Base-by-base conservation (phyloP, 495 filamentous ascomycete species). In the Hypoxylon cercidicola region DNA sequence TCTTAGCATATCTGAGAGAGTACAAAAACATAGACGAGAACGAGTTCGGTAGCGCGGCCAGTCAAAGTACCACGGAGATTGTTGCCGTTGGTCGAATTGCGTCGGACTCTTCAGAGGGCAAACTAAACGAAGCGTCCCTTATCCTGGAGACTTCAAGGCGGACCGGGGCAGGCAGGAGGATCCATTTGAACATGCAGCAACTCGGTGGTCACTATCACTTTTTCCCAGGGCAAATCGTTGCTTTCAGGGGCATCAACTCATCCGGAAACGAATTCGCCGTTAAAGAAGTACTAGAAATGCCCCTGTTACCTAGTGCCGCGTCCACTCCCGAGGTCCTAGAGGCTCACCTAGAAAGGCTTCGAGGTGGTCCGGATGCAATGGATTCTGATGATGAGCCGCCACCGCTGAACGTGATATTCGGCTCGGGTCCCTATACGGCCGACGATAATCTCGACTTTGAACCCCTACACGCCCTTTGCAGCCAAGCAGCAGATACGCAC, bases 221-320 rank as follows among this genome's bases (percentile, higher is more conserved):
- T 81, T 97, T 99, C 75, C 93, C 94, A 0, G 95, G 95, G 15
- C 92, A 97, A 71, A 96, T 97, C 46, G 90, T 96, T 16, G 95
- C 93, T 8, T 78, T 97, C 13, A 82, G 83, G 35, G 95, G 95
- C 8, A 90, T 89, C 69, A 98, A 98, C 70, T 88, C 92, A 5
- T 91, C 90, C 13, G 94, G 94, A 4, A 84, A 89, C 19, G 89
- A 91, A 57, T 97, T 99, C 64, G 84, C 87, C 0, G 91, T 96
- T 40, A 86, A 83, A 20, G 88, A 97, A 66, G 76, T 94, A 10
- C 81, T 98, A 4, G 79, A 87, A 1, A 74, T 92, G 9, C 94
- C 95, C 5, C 77, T 90, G 2, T 78, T 96, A 11, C 86, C 86
- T 8, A 82, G 78, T 44, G 87, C 92, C 5, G 88, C 89, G 4